Percentiles rank a stretch among this genome's conserved stretches.
Evolutionary conservation across 345 rosid genomes (phyloP).

Genomic region (Eucalyptus cladocalyx): DNA sequence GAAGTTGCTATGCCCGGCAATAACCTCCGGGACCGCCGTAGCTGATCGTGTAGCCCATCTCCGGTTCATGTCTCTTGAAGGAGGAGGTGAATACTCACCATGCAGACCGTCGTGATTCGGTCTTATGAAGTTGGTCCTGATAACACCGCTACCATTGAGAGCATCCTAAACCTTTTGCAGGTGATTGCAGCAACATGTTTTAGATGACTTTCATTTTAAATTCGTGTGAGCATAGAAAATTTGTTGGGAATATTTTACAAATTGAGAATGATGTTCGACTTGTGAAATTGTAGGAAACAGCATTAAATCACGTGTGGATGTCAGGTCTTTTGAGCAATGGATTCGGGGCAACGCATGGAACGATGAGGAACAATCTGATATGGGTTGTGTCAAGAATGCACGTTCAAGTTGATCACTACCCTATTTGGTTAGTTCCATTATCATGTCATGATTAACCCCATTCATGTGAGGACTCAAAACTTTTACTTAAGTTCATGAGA

Average conservation of each 20-base stretch:
- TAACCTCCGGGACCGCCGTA: neutral
- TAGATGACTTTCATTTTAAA: neutral
- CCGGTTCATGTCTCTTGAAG: neutral
- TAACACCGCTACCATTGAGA: slow-evolving; percentile 46
- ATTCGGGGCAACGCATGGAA: slow-evolving; percentile 63
- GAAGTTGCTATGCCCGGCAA: neutral
- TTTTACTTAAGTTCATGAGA: neutral
- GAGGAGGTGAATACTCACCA: neutral
- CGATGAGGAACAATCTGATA: slow-evolving; percentile 55
- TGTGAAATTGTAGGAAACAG: slow-evolving; percentile 34
- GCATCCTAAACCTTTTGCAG: slow-evolving; percentile 57
- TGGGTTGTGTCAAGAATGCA: slow-evolving; percentile 74
- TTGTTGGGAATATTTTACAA: neutral
- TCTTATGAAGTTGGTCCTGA: slow-evolving; percentile 68
- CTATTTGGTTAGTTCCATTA: slow-evolving; percentile 33
- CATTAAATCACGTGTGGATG: slow-evolving; percentile 71
- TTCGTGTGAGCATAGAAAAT: neutral
- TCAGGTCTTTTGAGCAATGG: slow-evolving; percentile 67
- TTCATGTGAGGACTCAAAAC: neutral
- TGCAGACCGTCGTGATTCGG: slow-evolving; percentile 43
- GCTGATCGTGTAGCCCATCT: neutral
- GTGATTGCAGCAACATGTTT: neutral
- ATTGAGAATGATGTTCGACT: neutral
- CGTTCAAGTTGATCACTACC: slow-evolving; percentile 41
- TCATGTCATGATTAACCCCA: neutral